A percentile compares a stretch with the other conserved stretches of the same genome.
These are phyloP conservation scores for Leccinum griseonigrum DNA, from an alignment of 1,284 basidiomycete genomes.

Conservation along the genomic window DNA sequence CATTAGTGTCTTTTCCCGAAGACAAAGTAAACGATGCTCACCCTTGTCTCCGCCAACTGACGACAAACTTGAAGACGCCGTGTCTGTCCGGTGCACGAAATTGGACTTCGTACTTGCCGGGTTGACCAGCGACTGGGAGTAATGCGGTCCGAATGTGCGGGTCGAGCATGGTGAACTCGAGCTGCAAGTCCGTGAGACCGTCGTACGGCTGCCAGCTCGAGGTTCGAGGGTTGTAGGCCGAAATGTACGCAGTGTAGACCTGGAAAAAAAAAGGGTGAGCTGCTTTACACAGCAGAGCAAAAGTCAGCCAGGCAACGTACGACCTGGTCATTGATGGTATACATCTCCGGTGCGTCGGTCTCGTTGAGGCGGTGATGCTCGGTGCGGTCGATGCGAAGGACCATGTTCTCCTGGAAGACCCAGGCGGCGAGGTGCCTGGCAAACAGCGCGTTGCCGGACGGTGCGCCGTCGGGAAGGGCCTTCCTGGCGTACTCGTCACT, in stretches of 20 bases:
- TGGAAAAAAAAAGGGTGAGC: slow-evolving; percentile 32
- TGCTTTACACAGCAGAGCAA: background rate
- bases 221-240: slow-evolving; percentile 55
- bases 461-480: slow-evolving; percentile 52
- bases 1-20: background rate
- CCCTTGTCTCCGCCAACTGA: slow-evolving; percentile 89
- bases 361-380: slow-evolving; percentile 72
- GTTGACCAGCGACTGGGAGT: slow-evolving; percentile 47
- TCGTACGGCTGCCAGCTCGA: slow-evolving; percentile 72
- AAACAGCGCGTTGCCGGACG: slow-evolving; percentile 76
- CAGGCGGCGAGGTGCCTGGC: slow-evolving; percentile 77
- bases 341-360: slow-evolving; percentile 59
- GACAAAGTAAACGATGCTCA: slow-evolving; percentile 36
- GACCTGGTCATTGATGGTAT: slow-evolving; percentile 86
- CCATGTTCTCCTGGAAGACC: slow-evolving; percentile 88
- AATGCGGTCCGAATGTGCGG: slow-evolving; percentile 85
- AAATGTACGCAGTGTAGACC: slow-evolving; percentile 76
- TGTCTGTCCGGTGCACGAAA: slow-evolving; percentile 94
- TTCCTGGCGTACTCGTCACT: slow-evolving; percentile 67
- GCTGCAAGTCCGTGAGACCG: slow-evolving; percentile 74
- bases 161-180: slow-evolving; percentile 98
- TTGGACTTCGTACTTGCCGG: slow-evolving; percentile 70
- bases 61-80: slow-evolving; percentile 95
- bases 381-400: slow-evolving; percentile 75
- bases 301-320: slow-evolving; percentile 42